These are phyloP conservation scores for Podospora fimiseda DNA, from an alignment of 495 filamentous ascomycete species.

Conservation along the genomic window DNA sequence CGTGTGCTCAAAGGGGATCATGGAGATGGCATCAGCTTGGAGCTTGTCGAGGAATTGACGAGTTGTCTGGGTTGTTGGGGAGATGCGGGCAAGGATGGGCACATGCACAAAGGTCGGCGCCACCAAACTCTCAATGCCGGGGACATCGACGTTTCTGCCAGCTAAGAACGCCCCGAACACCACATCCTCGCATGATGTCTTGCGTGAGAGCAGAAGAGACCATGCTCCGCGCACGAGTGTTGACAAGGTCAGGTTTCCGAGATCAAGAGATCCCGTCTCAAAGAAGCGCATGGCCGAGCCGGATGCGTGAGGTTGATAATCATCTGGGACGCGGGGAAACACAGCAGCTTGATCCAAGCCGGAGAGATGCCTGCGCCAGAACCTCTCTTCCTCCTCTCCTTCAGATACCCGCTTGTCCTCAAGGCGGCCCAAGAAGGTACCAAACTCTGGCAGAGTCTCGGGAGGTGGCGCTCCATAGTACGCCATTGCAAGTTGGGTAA, in stretches of 20 bases:
- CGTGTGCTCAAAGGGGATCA: too few species aligned
- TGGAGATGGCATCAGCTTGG: too few species aligned
- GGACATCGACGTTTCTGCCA: neutral
- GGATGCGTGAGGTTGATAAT: neutral
- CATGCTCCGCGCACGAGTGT: neutral
- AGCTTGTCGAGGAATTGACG: too few species aligned
- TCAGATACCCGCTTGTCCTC: slow-evolving; percentile 6
- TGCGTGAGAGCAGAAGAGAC: neutral
- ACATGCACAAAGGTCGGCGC: neutral
- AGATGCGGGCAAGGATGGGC: neutral
- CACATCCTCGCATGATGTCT: neutral
- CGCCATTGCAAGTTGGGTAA: neutral
- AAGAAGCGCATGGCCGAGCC: neutral
- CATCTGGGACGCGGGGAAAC: slow-evolving; percentile 12
- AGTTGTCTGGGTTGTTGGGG: too few species aligned
- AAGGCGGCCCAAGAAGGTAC: slow-evolving; percentile 37
- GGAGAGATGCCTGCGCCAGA: slow-evolving; percentile 6
- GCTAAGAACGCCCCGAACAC: neutral
- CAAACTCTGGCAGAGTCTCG: slow-evolving; percentile 20
- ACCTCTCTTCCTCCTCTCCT: neutral
- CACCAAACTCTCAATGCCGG: neutral
- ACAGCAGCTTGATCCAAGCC: too few species aligned
- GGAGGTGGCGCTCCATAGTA: slow-evolving; percentile 6
- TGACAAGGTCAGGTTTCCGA: too few species aligned
- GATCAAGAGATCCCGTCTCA: too few species aligned